Evolutionary conservation across 2,329 filamentous ascomycete genomes (phyloP).

Genomic region (Neospermospora avenae): DNA sequence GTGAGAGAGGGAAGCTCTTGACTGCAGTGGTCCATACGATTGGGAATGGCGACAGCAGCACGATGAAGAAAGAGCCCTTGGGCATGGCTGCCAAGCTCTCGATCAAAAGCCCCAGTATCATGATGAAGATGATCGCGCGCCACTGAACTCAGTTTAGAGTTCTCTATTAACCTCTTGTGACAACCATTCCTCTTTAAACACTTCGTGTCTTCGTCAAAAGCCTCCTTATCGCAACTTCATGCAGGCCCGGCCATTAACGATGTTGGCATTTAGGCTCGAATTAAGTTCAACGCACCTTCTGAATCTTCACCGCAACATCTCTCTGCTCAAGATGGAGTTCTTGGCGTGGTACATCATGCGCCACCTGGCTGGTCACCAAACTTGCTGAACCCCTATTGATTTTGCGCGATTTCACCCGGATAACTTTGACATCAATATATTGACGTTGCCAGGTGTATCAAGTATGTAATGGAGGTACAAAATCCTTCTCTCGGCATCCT

Average conservation of each 20-base stretch:
- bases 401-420: background rate
- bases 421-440: background rate
- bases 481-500: background rate
- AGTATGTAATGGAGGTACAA: background rate
- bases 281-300: background rate
- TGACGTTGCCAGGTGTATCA: background rate
- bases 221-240: background rate
- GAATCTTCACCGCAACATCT: background rate
- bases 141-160: background rate
- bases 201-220: background rate
- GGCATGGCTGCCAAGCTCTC: background rate
- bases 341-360: background rate
- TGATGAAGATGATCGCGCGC: background rate
- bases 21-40: background rate
- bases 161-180: background rate
- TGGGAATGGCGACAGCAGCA: background rate
- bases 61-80: background rate
- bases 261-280: background rate
- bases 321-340: background rate
- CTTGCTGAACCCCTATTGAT: background rate
- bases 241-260: background rate
- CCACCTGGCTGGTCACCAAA: background rate
- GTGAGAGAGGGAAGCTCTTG: too few species aligned
- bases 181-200: background rate
- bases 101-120: background rate